Evolutionary conservation across 257 asterid species (phyloP), one percentile per base, ranked within the genome.

Genomic region (Salvia splendens): DNA sequence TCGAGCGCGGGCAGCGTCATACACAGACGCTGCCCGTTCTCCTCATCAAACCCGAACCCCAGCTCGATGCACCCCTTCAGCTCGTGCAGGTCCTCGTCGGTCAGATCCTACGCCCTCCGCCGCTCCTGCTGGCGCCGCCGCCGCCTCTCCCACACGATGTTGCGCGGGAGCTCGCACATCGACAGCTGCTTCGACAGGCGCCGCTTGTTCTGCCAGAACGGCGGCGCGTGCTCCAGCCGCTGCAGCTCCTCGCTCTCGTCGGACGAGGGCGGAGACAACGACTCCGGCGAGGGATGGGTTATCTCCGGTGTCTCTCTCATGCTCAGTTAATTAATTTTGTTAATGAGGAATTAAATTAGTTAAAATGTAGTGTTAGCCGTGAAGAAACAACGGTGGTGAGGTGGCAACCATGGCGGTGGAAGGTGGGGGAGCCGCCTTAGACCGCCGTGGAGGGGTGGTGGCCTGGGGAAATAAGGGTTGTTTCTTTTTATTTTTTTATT

Each of bases 1-100:
- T 92, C 98, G 1, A 92, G 80, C 0, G 98, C 98, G 0, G 98
- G 98, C 30, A 92, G 70, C 7, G 98, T 92, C 24, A 77, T 56
- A 77, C 96, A 82, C 0, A 92, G 83, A 4, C 76, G 75, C 59
- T 82, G 89, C 24, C 95, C 97, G 40, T 82, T 78, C 50, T 86
- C 89, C 63, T 87, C 96, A 2, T 86, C 83, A 73, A 92, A 92
- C 1, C 98, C 97, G 60, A 92, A 92, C 2, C 98, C 98, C 0
- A 92, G 73, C 70, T 92, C 97, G 17, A 92, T 92, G 79, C 92
- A 87, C 12, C 97, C 98, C 57, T 82, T 92, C 2, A 92, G 82
- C 84, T 92, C 98, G 2, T 76, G 86, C 38, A 92, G 72, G 45
- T 92, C 98, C 68, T 87, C 98, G 14, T 92, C 98, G 1, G 96